These are phyloP conservation scores for Metarhizium sp. DNA, from an alignment of 2,329 filamentous ascomycete genomes.

Conservation along the genomic window DNA sequence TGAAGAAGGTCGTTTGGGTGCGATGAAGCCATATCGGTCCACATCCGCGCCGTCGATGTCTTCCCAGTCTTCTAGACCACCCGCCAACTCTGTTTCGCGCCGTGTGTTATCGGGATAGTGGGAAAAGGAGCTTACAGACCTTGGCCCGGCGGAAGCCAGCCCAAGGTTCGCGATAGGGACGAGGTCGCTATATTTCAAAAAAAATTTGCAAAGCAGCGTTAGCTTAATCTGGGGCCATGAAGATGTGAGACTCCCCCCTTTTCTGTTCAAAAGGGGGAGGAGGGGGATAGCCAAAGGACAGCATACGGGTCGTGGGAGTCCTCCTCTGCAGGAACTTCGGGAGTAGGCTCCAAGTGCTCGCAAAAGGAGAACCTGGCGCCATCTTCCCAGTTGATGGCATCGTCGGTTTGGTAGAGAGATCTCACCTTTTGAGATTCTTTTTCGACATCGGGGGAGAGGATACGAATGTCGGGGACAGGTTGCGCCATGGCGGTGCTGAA, in stretches of 20 bases:
- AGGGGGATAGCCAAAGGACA: slow-evolving; percentile 33
- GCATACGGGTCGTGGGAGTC: slow-evolving; percentile 47
- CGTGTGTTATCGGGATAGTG: slow-evolving; percentile 29
- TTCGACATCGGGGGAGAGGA: slow-evolving; percentile 47
- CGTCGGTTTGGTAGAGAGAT: slow-evolving; percentile 53
- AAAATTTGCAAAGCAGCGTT: neutral
- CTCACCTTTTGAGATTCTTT: slow-evolving; percentile 59
- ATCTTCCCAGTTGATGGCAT: slow-evolving; percentile 43
- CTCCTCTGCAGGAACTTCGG: slow-evolving; percentile 42
- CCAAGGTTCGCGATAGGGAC: slow-evolving; percentile 17
- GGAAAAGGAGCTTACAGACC: slow-evolving; percentile 34
- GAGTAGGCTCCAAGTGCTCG: slow-evolving; percentile 39
- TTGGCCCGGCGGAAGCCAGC: slow-evolving; percentile 26
- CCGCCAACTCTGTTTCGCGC: slow-evolving; percentile 39
- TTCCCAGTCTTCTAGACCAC: slow-evolving; percentile 59
- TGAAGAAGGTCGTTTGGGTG: slow-evolving; percentile 28
- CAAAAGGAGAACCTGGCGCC: slow-evolving; percentile 37
- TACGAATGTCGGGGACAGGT: slow-evolving; percentile 37
- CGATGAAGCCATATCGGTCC: slow-evolving; percentile 62
- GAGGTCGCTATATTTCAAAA: slow-evolving; percentile 13
- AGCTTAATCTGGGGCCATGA: neutral
- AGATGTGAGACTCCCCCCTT: neutral
- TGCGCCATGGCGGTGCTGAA: slow-evolving; percentile 2
- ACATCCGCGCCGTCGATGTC: slow-evolving; percentile 52
- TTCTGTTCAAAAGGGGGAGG: neutral